Base-by-base conservation (phyloP, 306 rosid genomes). In the Hippophae rhamnoides region DNA sequence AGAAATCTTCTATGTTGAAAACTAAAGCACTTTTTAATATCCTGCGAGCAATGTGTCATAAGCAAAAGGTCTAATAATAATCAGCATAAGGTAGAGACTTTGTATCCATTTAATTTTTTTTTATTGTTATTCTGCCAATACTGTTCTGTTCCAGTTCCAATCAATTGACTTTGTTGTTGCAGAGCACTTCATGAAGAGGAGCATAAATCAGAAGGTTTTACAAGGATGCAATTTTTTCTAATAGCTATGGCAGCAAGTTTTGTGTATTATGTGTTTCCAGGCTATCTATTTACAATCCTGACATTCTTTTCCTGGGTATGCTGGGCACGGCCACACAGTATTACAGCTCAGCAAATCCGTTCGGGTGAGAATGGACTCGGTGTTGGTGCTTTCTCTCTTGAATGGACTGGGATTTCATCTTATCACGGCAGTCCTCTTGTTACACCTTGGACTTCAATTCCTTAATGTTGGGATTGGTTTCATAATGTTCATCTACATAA, bases 101-200 rank as follows among this genome's bases (percentile, higher is more conserved):
- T 18, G 18, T 18, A 18, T 18, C 18, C 18, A 18, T 18, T 18
- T 18, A 0, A 18, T 18, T n/a, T n/a, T n/a, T n/a, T n/a, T n/a
- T n/a, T n/a, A n/a, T n/a, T n/a, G n/a, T 18, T 18, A 18, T 18
- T 18, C 18, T 18, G 18, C 18, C 0, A 18, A 18, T 18, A 18
- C 18, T 18, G 18, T 18, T 18, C 18, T 18, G 18, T 18, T 18
- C 18, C 18, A 18, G 18, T 18, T 18, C 18, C 18, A 18, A 18
- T 18, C 18, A 18, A 18, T 18, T 18, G 48, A 41, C 70, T 43
- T 47, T 66, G 56, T 57, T 48, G 46, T 65, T 47, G 47, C 86
- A 92, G 98, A 82, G 98, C 98, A 43, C 98, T 92, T 61, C 98
- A 92, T 71, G 98, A 92, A 73, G 85, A 67, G 74, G 96, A 92